Conservation (phyloP, 2,329 filamentous ascomycete genomes). For the Shiraia bambusicola region DNA sequence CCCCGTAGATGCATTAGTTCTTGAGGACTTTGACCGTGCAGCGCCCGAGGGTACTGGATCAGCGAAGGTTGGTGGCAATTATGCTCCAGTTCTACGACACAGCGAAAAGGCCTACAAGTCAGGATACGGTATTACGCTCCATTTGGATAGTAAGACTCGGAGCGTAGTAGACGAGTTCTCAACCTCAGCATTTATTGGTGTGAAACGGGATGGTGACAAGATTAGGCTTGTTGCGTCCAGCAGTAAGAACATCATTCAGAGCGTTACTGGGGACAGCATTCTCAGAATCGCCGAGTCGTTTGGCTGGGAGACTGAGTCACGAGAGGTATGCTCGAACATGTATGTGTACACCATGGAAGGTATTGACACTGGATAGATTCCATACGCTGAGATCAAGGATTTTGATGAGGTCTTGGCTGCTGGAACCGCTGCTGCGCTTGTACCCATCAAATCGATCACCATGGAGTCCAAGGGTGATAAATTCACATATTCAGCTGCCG, state of each 20-base stretch:
- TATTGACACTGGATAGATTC: conserved; percentile 54
- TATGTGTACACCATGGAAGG: not conserved
- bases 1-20: conserved; percentile 81
- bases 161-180: conserved; percentile 94
- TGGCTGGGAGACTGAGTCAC: conserved; percentile 81
- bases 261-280: conserved; percentile 78
- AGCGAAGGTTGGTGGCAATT: conserved; percentile 96
- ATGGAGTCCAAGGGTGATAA: conserved; percentile 61
- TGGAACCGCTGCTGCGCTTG: conserved; percentile 86
- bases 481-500: conserved; percentile 57
- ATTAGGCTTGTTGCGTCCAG: conserved; percentile 83
- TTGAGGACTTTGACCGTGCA: conserved; percentile 90
- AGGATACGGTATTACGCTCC: conserved; percentile 91
- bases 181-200: conserved; percentile 89
- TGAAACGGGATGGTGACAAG: conserved; percentile 60
- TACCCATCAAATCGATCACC: conserved; percentile 89
- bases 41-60: conserved; percentile 88
- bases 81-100: conserved; percentile 86
- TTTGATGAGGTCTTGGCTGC: conserved; percentile 87
- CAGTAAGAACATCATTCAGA: conserved; percentile 83
- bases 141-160: conserved; percentile 81
- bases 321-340: conserved; percentile 55
- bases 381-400: conserved; percentile 60
- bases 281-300: conserved; percentile 73
- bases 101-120: conserved; percentile 76